Percentiles rank a stretch among this genome's conserved stretches.
Conservation (phyloP, 345 rosid species). For the Rhodomyrtus tomentosa region DNA sequence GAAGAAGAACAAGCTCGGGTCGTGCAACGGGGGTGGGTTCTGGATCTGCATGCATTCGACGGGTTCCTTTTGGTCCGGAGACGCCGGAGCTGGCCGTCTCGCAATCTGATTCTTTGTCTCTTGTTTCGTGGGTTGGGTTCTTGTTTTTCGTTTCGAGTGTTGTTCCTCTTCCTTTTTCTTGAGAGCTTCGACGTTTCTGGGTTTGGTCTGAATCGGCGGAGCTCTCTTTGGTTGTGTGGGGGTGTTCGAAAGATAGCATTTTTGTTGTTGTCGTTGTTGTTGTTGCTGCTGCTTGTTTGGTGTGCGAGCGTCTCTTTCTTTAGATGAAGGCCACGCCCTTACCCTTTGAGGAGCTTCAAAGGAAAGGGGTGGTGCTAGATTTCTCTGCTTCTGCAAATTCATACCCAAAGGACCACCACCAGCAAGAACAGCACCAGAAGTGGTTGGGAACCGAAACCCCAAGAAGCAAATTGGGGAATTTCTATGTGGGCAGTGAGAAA, state of each 20-base stretch:
- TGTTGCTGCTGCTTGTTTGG: neutral
- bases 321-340: constrained; percentile 75
- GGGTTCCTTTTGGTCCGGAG: neutral
- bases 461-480: constrained; percentile 13
- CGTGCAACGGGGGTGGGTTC: neutral
- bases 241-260: neutral
- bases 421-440: constrained; percentile 7
- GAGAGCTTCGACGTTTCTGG: neutral
- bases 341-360: constrained; percentile 69
- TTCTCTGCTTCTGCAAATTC: constrained; percentile 33
- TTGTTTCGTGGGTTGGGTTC: neutral
- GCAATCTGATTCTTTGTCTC: neutral
- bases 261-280: neutral
- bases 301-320: neutral
- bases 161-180: neutral
- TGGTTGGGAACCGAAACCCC: constrained; percentile 8
- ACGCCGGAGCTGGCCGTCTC: neutral
- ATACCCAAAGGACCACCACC: constrained; percentile 8
- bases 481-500: constrained; percentile 18
- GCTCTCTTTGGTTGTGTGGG: neutral
- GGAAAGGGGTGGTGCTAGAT: constrained; percentile 44
- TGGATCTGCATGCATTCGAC: constrained; percentile 6
- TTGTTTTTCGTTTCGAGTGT: neutral
- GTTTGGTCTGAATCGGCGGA: neutral
- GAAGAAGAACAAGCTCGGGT: neutral